Evolutionary conservation across 108 stramenopile genomes (phyloP).

Genomic region (Pseudonitzschia pungens): DNA sequence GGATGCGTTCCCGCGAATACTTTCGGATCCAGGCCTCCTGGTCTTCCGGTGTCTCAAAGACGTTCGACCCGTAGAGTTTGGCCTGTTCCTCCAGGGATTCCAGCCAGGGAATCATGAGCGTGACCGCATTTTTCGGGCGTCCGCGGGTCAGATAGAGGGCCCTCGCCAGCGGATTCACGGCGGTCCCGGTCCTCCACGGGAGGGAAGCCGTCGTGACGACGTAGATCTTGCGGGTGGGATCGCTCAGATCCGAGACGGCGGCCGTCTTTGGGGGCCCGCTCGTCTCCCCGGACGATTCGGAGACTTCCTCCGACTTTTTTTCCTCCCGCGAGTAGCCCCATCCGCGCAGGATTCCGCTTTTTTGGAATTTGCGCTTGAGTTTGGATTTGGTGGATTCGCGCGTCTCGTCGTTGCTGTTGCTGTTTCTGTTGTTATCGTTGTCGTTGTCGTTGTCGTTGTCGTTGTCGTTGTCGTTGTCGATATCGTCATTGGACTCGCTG

Average conservation of each 20-base stretch:
- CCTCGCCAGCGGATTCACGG: slow-evolving; percentile 77
- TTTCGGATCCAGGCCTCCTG: slow-evolving; percentile 75
- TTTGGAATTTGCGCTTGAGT: background rate
- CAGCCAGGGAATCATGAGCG: slow-evolving; percentile 85
- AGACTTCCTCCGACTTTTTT: background rate
- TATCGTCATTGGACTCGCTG: background rate
- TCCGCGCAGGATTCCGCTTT: background rate
- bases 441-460: background rate
- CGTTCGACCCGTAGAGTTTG: slow-evolving; percentile 52
- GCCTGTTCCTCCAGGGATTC: slow-evolving; percentile 57
- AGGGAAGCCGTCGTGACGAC: slow-evolving; percentile 84
- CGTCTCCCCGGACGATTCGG: background rate
- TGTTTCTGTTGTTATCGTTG: background rate
- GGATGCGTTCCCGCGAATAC: slow-evolving; percentile 56
- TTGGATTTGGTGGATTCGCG: too few relatives aligned
- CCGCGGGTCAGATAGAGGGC: slow-evolving; percentile 48
- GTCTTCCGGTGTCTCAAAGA: slow-evolving; percentile 59
- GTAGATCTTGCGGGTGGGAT: slow-evolving; percentile 44
- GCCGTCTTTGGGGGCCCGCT: background rate
- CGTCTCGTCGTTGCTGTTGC: background rate
- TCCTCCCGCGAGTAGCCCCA: background rate
- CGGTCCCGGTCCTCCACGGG: slow-evolving; percentile 90
- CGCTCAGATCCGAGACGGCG: slow-evolving; percentile 20
- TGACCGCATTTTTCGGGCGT: slow-evolving; percentile 45
- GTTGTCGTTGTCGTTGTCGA: background rate